phyloP scores from a whole-genome alignment of 352 stramenopile genomes.

The Pythium diclinum region DNA sequence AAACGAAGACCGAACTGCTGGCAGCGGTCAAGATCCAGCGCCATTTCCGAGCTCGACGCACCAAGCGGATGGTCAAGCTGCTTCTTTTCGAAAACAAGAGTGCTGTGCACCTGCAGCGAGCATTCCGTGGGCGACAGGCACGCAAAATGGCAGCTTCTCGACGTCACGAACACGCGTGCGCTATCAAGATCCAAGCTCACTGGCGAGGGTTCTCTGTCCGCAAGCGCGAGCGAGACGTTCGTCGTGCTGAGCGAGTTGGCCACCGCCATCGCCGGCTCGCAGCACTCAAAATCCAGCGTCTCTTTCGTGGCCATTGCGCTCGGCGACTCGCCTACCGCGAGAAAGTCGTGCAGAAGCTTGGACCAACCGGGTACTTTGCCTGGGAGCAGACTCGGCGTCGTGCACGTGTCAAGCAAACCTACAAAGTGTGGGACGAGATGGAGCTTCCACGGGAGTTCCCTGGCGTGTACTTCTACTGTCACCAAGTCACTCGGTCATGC shows the following conservation, averaged over 20 bases:
- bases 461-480: constrained; percentile 66
- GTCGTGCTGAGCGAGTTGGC: constrained; percentile 21
- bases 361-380: constrained; percentile 54
- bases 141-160: constrained; percentile 33
- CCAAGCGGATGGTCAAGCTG: constrained; percentile 35
- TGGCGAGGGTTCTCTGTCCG: constrained; percentile 41
- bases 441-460: constrained; percentile 42
- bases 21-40: constrained; percentile 63
- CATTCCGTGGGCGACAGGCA: constrained; percentile 56
- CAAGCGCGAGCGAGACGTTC: constrained; percentile 28
- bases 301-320: constrained; percentile 50
- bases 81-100: constrained; percentile 60
- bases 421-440: constrained; percentile 79
- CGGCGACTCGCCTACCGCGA: constrained; percentile 40
- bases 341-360: constrained; percentile 43
- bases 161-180: constrained; percentile 34
- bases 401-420: constrained; percentile 35
- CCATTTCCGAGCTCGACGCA: constrained; percentile 50
- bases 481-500: constrained; percentile 63
- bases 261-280: constrained; percentile 29
- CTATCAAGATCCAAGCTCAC: constrained; percentile 51
- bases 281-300: constrained; percentile 46
- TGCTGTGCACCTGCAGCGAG: constrained; percentile 57
- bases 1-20: constrained; percentile 43
- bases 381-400: constrained; percentile 47